Evolutionary conservation across 345 rosid species (phyloP).

Genomic region (Eucalyptus sp.): DNA sequence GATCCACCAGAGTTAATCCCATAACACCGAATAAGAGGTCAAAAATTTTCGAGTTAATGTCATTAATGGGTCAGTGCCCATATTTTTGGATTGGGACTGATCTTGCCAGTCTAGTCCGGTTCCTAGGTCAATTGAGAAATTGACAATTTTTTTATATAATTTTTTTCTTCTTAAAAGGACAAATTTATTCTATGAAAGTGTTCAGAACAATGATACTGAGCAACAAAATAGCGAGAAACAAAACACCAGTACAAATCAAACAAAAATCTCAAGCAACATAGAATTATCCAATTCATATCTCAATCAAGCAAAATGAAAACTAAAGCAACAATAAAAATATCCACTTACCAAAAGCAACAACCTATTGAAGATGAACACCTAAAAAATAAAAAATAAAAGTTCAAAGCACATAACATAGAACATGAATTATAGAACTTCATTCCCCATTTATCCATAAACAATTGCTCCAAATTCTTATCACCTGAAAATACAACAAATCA

Average conservation of each 20-base stretch:
- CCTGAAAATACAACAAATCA: not conserved
- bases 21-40: not conserved
- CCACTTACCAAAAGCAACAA: not conserved
- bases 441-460: not conserved
- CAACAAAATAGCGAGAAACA: not conserved
- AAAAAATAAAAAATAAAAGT: too few species aligned
- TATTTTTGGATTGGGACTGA: not conserved
- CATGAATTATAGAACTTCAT: not conserved
- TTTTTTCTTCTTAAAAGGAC: not conserved
- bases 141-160: too few species aligned
- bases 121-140: not conserved
- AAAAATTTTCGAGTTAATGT: not conserved
- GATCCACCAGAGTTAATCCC: not conserved
- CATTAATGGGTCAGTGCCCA: not conserved
- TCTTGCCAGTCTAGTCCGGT: not conserved
- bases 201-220: not conserved
- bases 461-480: not conserved
- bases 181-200: not conserved
- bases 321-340: not conserved
- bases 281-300: not conserved
- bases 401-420: not conserved
- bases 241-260: not conserved
- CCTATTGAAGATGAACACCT: not conserved
- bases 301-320: not conserved
- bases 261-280: not conserved